A percentile compares a stretch with the other conserved stretches of the same genome.
Conservation (phyloP, 2,329 filamentous ascomycete genomes). For the Fusarium torulosum region DNA sequence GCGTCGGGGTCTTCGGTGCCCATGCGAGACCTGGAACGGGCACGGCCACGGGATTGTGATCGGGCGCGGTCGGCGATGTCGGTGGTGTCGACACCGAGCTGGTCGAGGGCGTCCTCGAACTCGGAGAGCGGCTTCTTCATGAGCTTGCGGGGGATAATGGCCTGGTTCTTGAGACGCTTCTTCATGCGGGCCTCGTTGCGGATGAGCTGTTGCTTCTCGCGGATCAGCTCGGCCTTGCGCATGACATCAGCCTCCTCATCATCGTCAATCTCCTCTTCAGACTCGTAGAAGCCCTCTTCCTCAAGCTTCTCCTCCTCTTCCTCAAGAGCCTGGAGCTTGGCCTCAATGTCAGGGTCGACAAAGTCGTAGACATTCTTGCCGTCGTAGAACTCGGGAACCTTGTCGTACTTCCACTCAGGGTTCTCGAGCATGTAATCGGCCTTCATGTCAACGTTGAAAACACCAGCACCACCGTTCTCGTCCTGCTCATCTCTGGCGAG, state of each 20-base stretch:
- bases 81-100: slow-evolving; percentile 85
- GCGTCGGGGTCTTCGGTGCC: slow-evolving; percentile 74
- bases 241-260: slow-evolving; percentile 88
- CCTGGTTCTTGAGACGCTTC: slow-evolving; percentile 97
- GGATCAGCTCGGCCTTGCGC: slow-evolving; percentile 93
- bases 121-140: slow-evolving; percentile 86
- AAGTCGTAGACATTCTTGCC: slow-evolving; percentile 99
- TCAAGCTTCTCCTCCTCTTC: slow-evolving; percentile 95
- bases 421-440: slow-evolving; percentile 89
- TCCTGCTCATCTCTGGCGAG: slow-evolving; percentile 90
- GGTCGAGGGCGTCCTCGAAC: slow-evolving; percentile 87
- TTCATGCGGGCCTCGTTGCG: slow-evolving; percentile 95
- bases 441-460: slow-evolving; percentile 93
- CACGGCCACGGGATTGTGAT: slow-evolving; percentile 72
- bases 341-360: slow-evolving; percentile 95
- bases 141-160: slow-evolving; percentile 86
- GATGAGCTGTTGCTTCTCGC: slow-evolving; percentile 92
- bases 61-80: slow-evolving; percentile 80
- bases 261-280: slow-evolving; percentile 84
- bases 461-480: slow-evolving; percentile 93
- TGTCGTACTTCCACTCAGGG: slow-evolving; percentile 95
- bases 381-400: slow-evolving; percentile 92
- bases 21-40: slow-evolving; percentile 74
- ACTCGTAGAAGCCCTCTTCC: slow-evolving; percentile 93
- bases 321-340: slow-evolving; percentile 90